These are phyloP conservation scores for Flaveria sonorensis DNA, from an alignment of 129 eudicot species.

Conservation along the genomic window DNA sequence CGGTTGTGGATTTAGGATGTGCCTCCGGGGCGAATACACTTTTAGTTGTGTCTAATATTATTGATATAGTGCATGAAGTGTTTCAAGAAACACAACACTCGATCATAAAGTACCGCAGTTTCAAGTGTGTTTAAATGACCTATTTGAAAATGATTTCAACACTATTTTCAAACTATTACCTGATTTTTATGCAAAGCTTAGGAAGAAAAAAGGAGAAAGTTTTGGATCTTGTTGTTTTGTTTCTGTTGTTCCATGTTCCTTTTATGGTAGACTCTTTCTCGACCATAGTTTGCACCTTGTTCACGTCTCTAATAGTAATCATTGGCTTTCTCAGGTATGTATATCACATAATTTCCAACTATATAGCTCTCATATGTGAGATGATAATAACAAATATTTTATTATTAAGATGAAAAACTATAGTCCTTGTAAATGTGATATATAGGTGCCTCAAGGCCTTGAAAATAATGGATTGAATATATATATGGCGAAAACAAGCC, in stretches of 20 bases:
- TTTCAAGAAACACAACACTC: background rate
- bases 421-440: background rate
- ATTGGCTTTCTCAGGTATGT: slow-evolving; percentile 8
- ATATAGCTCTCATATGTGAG: background rate
- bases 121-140: slow-evolving; percentile 5
- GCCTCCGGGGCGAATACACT: background rate
- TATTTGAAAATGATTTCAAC: slow-evolving; percentile 7
- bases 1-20: slow-evolving; percentile 1
- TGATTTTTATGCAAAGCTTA: background rate
- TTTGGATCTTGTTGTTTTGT: background rate
- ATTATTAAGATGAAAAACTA: background rate
- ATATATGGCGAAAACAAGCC: slow-evolving; percentile 1
- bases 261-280: background rate
- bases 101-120: background rate
- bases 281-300: background rate
- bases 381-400: background rate
- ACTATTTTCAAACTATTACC: background rate
- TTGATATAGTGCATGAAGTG: background rate
- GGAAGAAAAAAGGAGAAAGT: background rate
- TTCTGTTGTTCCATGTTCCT: background rate
- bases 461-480: background rate
- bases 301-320: background rate
- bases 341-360: background rate
- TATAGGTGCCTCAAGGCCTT: slow-evolving; percentile 5
- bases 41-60: background rate